Conservation (phyloP, 2,329 filamentous ascomycete genomes). For the Didymella keratinophila region DNA sequence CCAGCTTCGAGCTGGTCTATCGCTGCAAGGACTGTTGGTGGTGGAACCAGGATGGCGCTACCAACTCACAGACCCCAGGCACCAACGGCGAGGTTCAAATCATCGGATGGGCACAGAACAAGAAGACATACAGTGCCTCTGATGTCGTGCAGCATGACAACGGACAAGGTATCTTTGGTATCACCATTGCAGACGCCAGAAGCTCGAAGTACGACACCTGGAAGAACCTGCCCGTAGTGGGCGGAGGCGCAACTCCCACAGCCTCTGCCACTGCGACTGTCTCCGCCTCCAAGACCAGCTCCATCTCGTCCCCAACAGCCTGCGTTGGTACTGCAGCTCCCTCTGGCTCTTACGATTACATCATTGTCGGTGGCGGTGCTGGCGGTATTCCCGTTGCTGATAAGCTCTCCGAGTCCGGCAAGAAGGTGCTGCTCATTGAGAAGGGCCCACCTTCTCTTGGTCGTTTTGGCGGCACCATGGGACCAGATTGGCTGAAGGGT, state of each 20-base stretch:
- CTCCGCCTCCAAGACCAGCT: constrained; percentile 33
- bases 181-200: constrained; percentile 54
- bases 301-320: constrained; percentile 34
- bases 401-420: constrained; percentile 69
- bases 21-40: constrained; percentile 63
- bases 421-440: constrained; percentile 67
- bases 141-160: constrained; percentile 62
- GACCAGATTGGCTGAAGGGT: constrained; percentile 67
- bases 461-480: constrained; percentile 69
- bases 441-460: constrained; percentile 64
- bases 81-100: constrained; percentile 46
- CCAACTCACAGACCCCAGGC: constrained; percentile 49
- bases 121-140: constrained; percentile 46
- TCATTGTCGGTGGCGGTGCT: constrained; percentile 69
- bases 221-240: constrained; percentile 36
- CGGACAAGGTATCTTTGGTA: constrained; percentile 63
- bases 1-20: constrained; percentile 70
- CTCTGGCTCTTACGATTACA: constrained; percentile 66
- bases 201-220: constrained; percentile 55
- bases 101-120: constrained; percentile 65
- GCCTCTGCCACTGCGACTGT: constrained; percentile 32
- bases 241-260: constrained; percentile 41
- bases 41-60: constrained; percentile 55
- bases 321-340: constrained; percentile 50
- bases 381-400: constrained; percentile 67